Evolutionary conservation across 2,329 filamentous ascomycete species (phyloP).

Genomic region (Colletotrichum limetticola): DNA sequence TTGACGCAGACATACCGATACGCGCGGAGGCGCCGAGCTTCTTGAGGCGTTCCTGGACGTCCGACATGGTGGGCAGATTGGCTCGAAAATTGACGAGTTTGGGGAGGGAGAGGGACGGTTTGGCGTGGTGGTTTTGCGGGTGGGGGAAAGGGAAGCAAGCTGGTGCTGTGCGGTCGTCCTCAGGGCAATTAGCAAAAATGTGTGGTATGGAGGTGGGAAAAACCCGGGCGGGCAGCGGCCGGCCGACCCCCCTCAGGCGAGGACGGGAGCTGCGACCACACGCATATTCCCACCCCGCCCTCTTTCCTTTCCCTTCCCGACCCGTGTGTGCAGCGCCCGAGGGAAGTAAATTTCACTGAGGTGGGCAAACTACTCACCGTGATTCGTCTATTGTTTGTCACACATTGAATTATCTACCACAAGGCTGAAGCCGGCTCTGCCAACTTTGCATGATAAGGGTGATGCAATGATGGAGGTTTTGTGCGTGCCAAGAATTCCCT

Average conservation of each 20-base stretch:
- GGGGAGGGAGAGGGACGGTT: constrained; percentile 8
- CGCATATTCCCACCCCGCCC: neutral
- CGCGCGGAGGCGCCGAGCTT: constrained; percentile 65
- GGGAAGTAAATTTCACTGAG: neutral
- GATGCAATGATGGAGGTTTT: constrained; percentile 34
- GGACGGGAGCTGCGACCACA: neutral
- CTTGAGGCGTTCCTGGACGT: constrained; percentile 69
- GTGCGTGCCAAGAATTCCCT: constrained; percentile 36
- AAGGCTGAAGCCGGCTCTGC: constrained; percentile 31
- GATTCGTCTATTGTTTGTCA: constrained; percentile 27
- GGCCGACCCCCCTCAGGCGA: constrained; percentile 17
- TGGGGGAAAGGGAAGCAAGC: constrained; percentile 40
- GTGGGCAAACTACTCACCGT: constrained; percentile 3
- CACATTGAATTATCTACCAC: constrained; percentile 16
- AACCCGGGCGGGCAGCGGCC: constrained; percentile 19
- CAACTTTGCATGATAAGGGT: constrained; percentile 18
- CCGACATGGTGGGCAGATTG: constrained; percentile 57
- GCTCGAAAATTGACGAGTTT: constrained; percentile 24
- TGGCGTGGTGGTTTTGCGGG: constrained; percentile 34
- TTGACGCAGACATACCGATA: constrained; percentile 70
- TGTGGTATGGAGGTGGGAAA: constrained; percentile 30
- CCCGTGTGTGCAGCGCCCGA: neutral
- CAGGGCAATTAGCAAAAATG: constrained; percentile 35
- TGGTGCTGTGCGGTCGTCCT: constrained; percentile 29
- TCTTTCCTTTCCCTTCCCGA: neutral